phyloP scores from a whole-genome alignment of 1,284 basidiomycete genomes.

The Sphaerobolus stellatus region DNA sequence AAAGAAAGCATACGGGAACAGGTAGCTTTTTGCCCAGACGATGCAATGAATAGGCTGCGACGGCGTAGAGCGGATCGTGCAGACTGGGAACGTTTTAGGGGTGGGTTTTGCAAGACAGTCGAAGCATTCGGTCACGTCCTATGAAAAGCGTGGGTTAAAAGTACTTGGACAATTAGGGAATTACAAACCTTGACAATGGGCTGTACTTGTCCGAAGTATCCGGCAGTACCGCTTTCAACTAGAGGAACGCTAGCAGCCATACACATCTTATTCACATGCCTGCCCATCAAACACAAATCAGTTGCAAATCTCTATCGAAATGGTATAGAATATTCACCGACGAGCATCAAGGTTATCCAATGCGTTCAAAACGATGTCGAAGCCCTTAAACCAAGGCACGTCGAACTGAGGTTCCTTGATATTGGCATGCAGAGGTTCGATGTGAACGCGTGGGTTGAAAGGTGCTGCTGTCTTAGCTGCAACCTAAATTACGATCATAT shows the following conservation, averaged over 20 bases:
- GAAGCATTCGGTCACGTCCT: constrained; percentile 89
- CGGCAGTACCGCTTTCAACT: constrained; percentile 96
- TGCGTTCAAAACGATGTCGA: constrained; percentile 94
- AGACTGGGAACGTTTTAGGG: constrained; percentile 95
- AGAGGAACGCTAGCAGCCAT: constrained; percentile 88
- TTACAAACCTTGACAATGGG: constrained; percentile 66
- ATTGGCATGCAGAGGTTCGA: constrained; percentile 90
- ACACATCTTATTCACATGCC: constrained; percentile 97
- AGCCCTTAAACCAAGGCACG: constrained; percentile 84
- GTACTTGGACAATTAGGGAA: too few relatives aligned
- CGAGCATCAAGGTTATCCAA: constrained; percentile 86
- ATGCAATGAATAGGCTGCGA: constrained; percentile 98
- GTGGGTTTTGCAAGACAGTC: constrained; percentile 89
- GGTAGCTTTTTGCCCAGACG: constrained; percentile 98
- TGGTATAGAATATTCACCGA: not conserved
- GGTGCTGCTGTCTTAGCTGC: constrained; percentile 85
- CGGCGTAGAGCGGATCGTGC: constrained; percentile 97
- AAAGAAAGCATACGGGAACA: constrained; percentile 74
- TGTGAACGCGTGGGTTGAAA: constrained; percentile 91
- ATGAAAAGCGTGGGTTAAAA: constrained; percentile 13
- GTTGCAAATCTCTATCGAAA: not conserved
- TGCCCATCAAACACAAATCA: constrained; percentile 54
- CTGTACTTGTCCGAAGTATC: constrained; percentile 88
- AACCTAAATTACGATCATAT: constrained; percentile 47
- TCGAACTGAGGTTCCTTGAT: constrained; percentile 95